Base-by-base conservation (phyloP, 768 basidiomycete genomes). In the Baorangia bicolor region DNA sequence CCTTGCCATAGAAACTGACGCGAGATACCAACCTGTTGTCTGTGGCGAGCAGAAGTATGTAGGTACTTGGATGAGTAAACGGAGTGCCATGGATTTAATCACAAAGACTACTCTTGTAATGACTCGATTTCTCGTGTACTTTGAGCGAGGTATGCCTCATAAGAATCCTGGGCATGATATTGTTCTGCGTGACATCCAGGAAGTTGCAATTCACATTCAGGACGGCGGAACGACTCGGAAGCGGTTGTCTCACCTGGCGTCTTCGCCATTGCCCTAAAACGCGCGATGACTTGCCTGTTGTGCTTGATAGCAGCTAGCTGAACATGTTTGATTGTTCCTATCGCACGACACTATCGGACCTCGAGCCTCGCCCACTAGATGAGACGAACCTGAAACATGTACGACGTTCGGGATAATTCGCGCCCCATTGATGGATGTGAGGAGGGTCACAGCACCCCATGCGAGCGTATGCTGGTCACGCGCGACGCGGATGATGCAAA, bases 261-360 rank as follows among this genome's bases (percentile, higher is more conserved):
- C 39, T 82, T 79, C 2, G 83, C 76, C 12, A 73, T 68, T 4
- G 82, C 80, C 43, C 87, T 72, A 63, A 85, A 85, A 16, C 86
- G 78, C 9, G 87, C 90, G 31, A 92, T 77, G 6, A 88, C 77
- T 48, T 82, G 78, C 27, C 87, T 75, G 64, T 92, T 89, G 61
- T 92, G 84, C 28, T 80, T 73, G 43, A 92, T 87, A 2, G 90
- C 88, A 5, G 88, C 86, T 0, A 89, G 70, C 64, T 94, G 92
- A 0, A 83, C 82, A 45, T 94, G n/a, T n/a, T n/a, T n/a, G n/a
- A n/a, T n/a, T n/a, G n/a, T n/a, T n/a, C n/a, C n/a, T n/a, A n/a
- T n/a, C n/a, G n/a, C n/a, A n/a, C n/a, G n/a, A n/a, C n/a, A n/a
- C n/a, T n/a, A n/a, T n/a, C n/a, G n/a, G n/a, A 28, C n/a, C 31